Evolutionary conservation across 164 flowering plant genomes (phyloP), one percentile per base, ranked within the genome.

Genomic region (Hamamelis virginiana): DNA sequence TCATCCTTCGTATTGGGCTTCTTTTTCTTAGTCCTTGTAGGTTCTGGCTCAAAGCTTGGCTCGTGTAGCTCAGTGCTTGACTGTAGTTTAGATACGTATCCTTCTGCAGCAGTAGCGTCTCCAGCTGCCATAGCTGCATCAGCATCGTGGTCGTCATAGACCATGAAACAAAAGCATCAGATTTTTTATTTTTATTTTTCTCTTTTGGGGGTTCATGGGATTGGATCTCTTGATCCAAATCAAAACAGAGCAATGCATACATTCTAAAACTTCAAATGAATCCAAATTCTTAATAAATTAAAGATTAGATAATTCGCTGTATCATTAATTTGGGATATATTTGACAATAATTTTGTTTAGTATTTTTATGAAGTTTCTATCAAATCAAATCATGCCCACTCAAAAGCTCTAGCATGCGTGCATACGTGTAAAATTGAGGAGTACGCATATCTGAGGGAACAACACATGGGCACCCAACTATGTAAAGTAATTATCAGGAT

Each of bases 21-120:
- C 74, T 81, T 53, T 81, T 85, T 74, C 94, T 80, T 21, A 90
- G 74, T 0, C 98, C 96, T 9, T 89, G 94, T 2, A 95, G 81
- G 79, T 91, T 95, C 74, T 95, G 99, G 82, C 99, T 96, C 80
- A 96, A 64, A 10, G 97, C 98, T 74, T 93, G 98, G 87, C 99
- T 95, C 0, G 99, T 95, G 80, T 83, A 92, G 85, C 99, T 93
- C 15, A 96, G 88, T 5, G 97, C 97, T 75, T 93, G 98, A 69
- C 99, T 96, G 89, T 96, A 89, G 80, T 81, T 91, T n/a, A 90
- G 72, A 68, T 96, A 96, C n/a, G 95, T 93, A 80, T 96, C 99
- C 78, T 88, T 95, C 64, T 95, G 99, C 38, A 95, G 77, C 56
- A 96, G 78, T 21, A 96, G 83, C 25, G 98, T 96, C 81, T 96